Evolutionary conservation across 257 asterid species (phyloP), one percentile per base, ranked within the genome.

Genomic region (Scutellaria galericulata): DNA sequence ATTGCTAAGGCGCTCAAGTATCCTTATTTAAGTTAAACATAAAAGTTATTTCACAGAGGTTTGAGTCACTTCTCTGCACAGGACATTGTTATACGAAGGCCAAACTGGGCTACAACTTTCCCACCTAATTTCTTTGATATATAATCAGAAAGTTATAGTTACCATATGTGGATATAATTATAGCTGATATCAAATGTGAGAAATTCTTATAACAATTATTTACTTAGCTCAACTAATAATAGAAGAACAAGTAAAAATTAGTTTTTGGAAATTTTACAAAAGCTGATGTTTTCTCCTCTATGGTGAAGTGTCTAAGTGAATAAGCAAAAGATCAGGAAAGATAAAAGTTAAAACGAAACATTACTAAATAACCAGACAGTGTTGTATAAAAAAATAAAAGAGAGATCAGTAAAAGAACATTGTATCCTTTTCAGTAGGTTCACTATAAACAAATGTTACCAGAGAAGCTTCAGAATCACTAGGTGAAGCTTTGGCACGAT

Each of bases 381-480:
- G 75, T n/a, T 58, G 5, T 47, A 53, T 5, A 24, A 3, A 18
- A 51, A 7, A 51, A 20, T 22, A 66, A 14, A 51, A 77, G 52
- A 18, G 5, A 53, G n/a, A 53, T 37, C 14, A 7, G 48, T 7
- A 20, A 39, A 73, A 20, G 37, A 70, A 15, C 48, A 50, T 14
- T 7, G 9, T 55, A 60, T 66, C 70, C 64, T 9, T 45, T 50
- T 42, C 7, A 44, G 55, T 27, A 71, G 40, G 48, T 60, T 12
- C 76, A 20, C 18, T 15, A 64, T 9, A 60, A 58, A 58, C 61
- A 70, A 73, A 14, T 14, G 71, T 70, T 82, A 91, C 99, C 98
- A 91, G 97, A 82, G 98, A 92, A 72, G 81, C 74, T 70, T 90
- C 98, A 63, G 99, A 88, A 79, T 95, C 97, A 66, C 82, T 74